These are phyloP conservation scores for Pterocarpus santalinus DNA, from an alignment of 306 rosid genomes.

Conservation along the genomic window DNA sequence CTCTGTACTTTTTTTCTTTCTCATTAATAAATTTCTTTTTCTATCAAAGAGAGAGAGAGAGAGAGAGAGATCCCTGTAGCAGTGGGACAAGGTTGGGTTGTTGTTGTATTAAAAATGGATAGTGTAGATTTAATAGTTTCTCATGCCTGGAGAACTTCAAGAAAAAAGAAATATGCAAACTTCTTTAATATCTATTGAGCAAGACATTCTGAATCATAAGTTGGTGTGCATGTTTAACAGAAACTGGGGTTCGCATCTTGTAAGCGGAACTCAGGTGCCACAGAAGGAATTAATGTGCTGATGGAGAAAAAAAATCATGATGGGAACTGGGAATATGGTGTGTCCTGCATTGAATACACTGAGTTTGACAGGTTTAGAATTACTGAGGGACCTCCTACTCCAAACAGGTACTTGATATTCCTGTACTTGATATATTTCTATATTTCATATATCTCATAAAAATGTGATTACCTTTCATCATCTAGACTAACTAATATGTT, in stretches of 20 bases:
- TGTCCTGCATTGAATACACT: slow-evolving; percentile 94
- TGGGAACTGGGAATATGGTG: slow-evolving; percentile 90
- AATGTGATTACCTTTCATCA: slow-evolving; percentile 39
- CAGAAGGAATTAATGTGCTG: slow-evolving; percentile 95
- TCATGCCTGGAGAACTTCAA: slow-evolving; percentile 18
- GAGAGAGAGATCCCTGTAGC: background rate
- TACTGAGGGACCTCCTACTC: slow-evolving; percentile 58
- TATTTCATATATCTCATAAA: slow-evolving; percentile 41
- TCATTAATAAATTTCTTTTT: background rate
- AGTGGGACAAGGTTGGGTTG: background rate
- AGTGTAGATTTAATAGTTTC: slow-evolving; percentile 7
- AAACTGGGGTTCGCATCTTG: slow-evolving; percentile 97
- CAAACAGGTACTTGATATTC: slow-evolving; percentile 62
- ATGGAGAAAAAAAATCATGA: slow-evolving; percentile 78
- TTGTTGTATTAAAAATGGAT: background rate
- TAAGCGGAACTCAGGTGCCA: slow-evolving; percentile 79
- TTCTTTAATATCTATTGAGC: slow-evolving; percentile 11
- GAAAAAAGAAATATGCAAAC: slow-evolving; percentile 12
- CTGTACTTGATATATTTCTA: slow-evolving; percentile 29
- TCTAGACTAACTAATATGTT: slow-evolving; percentile 14
- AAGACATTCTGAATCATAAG: slow-evolving; percentile 33
- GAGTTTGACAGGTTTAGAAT: slow-evolving; percentile 92
- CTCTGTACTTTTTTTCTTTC: background rate
- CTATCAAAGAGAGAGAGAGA: background rate
- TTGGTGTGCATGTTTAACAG: slow-evolving; percentile 55